Conservation (phyloP, 106 monocot species). For the Dendrobium chrysotoxum region DNA sequence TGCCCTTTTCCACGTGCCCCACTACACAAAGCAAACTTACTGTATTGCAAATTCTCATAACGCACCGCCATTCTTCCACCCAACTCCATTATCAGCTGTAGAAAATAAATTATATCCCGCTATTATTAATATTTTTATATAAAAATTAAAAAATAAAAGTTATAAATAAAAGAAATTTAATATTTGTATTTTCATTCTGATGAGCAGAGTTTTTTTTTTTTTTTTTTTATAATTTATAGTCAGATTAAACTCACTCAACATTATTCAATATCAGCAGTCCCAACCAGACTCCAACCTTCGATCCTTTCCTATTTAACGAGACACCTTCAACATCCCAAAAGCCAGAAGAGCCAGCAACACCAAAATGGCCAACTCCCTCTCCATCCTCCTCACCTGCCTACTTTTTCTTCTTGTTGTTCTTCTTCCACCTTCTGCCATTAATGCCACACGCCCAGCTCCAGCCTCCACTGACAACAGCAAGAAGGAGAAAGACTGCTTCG, state of each 20-base stretch:
- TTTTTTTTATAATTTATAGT: too few relatives aligned
- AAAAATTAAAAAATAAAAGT: too few relatives aligned
- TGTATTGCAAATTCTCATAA: neutral
- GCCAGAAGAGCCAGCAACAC: neutral
- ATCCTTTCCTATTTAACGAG: neutral
- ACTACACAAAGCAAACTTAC: neutral
- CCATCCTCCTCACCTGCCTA: neutral
- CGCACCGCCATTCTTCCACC: slow-evolving; percentile 5
- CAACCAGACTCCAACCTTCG: neutral
- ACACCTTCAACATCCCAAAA: neutral
- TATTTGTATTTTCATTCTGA: too few relatives aligned
- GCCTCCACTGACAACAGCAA: neutral
- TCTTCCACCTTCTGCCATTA: neutral
- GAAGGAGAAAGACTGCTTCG: slow-evolving; percentile 15
- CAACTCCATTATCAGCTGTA: neutral
- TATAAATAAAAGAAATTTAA: too few relatives aligned
- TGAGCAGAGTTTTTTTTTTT: too few relatives aligned
- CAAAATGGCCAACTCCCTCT: neutral
- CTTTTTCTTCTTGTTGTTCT: neutral
- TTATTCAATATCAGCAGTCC: too few relatives aligned
- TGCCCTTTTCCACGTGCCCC: neutral
- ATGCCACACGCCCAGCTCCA: neutral
- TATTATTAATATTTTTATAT: too few relatives aligned
- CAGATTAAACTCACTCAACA: too few relatives aligned
- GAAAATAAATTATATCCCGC: too few relatives aligned